Evolutionary conservation across 2,329 filamentous ascomycete genomes (phyloP).

Genomic region (Trichoderma simmonsii): DNA sequence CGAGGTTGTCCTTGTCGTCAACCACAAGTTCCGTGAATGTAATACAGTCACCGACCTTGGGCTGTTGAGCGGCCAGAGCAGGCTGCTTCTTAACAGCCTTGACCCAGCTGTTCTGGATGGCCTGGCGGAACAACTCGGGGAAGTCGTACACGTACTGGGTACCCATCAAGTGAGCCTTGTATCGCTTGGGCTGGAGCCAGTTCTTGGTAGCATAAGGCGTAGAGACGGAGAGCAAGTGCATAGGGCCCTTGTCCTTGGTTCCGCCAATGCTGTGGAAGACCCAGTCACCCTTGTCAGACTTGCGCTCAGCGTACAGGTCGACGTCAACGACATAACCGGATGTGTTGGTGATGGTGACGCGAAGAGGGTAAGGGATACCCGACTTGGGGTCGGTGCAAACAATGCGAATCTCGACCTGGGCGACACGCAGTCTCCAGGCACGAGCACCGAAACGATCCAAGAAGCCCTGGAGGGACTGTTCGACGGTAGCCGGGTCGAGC

Average conservation of each 20-base stretch:
- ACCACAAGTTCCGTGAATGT: conserved; percentile 92
- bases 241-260: conserved; percentile 89
- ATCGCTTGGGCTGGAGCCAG: conserved; percentile 96
- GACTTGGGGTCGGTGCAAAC: conserved; percentile 89
- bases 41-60: conserved; percentile 83
- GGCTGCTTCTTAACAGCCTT: conserved; percentile 72
- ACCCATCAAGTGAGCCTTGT: conserved; percentile 99
- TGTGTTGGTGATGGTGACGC: conserved; percentile 96
- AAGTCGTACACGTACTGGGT: conserved; percentile 99
- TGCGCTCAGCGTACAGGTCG: conserved; percentile 95
- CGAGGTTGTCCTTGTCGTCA: conserved; percentile 86
- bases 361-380: conserved; percentile 82
- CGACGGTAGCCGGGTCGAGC: conserved; percentile 82
- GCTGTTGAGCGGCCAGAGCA: conserved; percentile 73
- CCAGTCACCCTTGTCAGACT: conserved; percentile 97
- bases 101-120: conserved; percentile 91
- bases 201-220: conserved; percentile 98
- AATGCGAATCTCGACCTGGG: conserved; percentile 96
- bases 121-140: conserved; percentile 97
- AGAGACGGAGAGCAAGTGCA: conserved; percentile 88
- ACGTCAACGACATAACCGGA: conserved; percentile 97
- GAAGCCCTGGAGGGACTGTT: conserved; percentile 91
- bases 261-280: conserved; percentile 97
- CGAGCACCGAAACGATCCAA: conserved; percentile 93
- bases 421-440: conserved; percentile 93